Percentiles rank a stretch among this genome's conserved stretches.
phyloP scores from a whole-genome alignment of 1,284 basidiomycete genomes.

The Boletus coffeatus region DNA sequence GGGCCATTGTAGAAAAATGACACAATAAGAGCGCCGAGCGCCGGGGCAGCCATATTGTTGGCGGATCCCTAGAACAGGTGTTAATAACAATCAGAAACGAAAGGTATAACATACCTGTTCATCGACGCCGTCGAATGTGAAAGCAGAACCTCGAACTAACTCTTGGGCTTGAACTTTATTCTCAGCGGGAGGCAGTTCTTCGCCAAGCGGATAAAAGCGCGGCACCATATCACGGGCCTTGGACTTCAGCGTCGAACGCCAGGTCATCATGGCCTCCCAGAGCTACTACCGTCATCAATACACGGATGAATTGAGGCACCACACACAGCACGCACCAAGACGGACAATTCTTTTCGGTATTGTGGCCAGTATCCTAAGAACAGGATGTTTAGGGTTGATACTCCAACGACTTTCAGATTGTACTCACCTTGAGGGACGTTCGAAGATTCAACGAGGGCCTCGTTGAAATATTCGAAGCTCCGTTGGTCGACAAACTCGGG shows the following conservation, averaged over 20 bases:
- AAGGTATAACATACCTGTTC: background rate
- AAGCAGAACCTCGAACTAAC: background rate
- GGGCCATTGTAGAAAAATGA: background rate
- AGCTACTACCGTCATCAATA: background rate
- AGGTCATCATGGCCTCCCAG: background rate
- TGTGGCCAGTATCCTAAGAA: background rate
- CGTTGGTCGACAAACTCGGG: background rate
- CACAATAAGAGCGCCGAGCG: background rate
- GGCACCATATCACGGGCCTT: background rate
- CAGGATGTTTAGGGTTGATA: too few species aligned
- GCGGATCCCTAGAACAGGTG: background rate
- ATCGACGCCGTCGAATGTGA: background rate
- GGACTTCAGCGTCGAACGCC: background rate
- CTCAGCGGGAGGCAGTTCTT: background rate
- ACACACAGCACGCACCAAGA: background rate
- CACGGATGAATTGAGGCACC: too few species aligned
- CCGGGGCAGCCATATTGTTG: background rate
- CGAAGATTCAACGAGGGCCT: background rate
- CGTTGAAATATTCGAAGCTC: background rate
- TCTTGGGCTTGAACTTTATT: background rate
- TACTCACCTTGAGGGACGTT: background rate
- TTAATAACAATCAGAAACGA: background rate
- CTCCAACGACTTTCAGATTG: background rate
- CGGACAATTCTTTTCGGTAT: background rate
- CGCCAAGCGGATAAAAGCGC: background rate